Percentiles rank a stretch among this genome's conserved stretches.
phyloP scores from a whole-genome alignment of 225 moss, liverwort and hornwort species.

The Climacium dendroides region DNA sequence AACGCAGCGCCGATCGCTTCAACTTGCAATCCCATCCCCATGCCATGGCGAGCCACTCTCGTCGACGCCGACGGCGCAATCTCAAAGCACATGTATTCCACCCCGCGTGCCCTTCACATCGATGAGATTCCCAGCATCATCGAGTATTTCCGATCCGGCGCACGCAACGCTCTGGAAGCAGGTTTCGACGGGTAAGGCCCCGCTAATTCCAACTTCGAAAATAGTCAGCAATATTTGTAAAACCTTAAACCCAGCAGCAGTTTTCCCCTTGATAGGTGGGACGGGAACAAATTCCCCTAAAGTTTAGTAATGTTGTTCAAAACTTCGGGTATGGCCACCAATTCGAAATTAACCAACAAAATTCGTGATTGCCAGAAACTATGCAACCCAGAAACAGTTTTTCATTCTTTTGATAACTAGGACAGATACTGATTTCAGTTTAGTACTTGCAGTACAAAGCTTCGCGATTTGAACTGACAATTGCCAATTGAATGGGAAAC shows the following conservation, averaged over 20 bases:
- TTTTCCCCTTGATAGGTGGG: not conserved
- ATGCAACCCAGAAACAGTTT: not conserved
- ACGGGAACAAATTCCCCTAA: too few relatives aligned
- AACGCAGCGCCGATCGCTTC: conserved; percentile 8
- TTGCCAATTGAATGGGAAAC: not conserved
- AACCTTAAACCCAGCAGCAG: not conserved
- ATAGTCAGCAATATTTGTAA: not conserved
- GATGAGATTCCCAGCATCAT: conserved; percentile 7
- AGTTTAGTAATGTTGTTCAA: not conserved
- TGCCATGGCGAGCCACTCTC: conserved; percentile 17
- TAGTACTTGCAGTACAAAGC: not conserved
- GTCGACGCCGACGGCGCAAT: not conserved
- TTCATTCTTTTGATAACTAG: too few relatives aligned
- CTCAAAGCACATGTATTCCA: conserved; percentile 12
- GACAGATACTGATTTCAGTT: too few relatives aligned
- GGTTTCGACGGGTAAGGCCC: conserved; percentile 47
- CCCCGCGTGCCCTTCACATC: not conserved
- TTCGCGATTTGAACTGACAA: not conserved
- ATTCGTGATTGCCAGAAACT: not conserved
- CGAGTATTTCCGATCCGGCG: not conserved
- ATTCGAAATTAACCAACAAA: not conserved
- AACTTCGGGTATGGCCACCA: not conserved
- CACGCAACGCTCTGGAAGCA: conserved; percentile 15
- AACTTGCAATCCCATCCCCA: not conserved
- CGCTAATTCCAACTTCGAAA: not conserved